Base-by-base conservation (phyloP, 2,329 filamentous ascomycete genomes). In the Rhexocercosporidium sp. region DNA sequence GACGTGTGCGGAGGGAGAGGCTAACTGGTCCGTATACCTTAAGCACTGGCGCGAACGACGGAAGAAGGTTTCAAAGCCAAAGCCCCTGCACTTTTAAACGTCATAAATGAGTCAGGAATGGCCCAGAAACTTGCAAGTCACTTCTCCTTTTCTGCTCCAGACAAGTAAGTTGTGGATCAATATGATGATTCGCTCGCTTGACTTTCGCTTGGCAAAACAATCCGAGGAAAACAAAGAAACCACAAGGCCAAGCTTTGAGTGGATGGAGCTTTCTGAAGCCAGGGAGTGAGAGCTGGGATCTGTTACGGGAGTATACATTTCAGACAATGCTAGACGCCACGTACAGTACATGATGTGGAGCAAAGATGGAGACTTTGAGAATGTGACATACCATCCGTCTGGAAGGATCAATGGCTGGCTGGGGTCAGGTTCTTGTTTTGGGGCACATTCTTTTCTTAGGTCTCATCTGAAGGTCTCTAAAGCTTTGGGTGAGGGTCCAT, bases 1-100 rank as follows among this genome's bases (percentile, higher is more conserved):
- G 81, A 84, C 63, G 84, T 84, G 78, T 83, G 83, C 66, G 85
- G 86, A 8, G 85, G 85, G 1, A 80, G 81, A 61, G 86, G 85
- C 3, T 84, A 79, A 70, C 78, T 85, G 64, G 84, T 84, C 2
- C 77, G 82, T 47, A 85, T 81, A 16, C 80, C 84, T n/a, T 79
- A 83, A 54, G 84, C 87, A 72, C 74, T 88, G 66, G 79, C 78
- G 66, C 76, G 73, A 62, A 85, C 84, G n/a, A 84, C 84, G 8
- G 76, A 81, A 65, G 80, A 82, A 63, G 86, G 85, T 0, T 88
- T 83, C 70, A 74, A 78, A 66, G 79, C 81, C 11, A 80, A 76
- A 37, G 81, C 80, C 14, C 83, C 84, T 0, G 83, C 82, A 0
- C 78, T 88, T 9, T 79, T 88, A 1, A 88, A 88, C 78, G 80